Evolutionary conservation across 1,284 basidiomycete genomes (phyloP).

Genomic region (Filobasidium uniguttulatum): DNA sequence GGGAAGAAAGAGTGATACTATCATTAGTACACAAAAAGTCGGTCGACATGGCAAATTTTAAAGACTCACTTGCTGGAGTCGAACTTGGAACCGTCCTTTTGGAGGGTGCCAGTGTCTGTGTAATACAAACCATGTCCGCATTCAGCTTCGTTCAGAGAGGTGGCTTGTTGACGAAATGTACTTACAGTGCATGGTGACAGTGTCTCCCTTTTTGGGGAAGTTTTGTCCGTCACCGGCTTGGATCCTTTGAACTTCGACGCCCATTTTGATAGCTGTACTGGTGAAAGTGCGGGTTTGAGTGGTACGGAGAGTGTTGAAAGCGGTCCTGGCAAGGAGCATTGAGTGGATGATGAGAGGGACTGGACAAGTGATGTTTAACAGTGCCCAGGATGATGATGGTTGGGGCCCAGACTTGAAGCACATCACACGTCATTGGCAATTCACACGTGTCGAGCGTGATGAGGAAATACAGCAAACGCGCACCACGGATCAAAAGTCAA

Average conservation of each 20-base stretch:
- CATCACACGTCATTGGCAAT: too few relatives aligned
- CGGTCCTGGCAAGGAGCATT: not conserved
- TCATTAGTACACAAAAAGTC: too few relatives aligned
- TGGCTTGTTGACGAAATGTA: not conserved
- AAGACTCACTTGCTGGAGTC: slow-evolving; percentile 30
- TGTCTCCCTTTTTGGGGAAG: slow-evolving; percentile 36
- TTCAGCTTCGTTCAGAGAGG: not conserved
- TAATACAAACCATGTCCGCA: not conserved
- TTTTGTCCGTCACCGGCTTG: slow-evolving; percentile 35
- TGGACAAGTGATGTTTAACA: too few relatives aligned
- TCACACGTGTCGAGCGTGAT: too few relatives aligned
- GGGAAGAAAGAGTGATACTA: too few relatives aligned
- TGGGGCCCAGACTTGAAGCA: too few relatives aligned
- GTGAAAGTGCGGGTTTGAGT: slow-evolving; percentile 24
- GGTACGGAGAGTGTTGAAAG: not conserved
- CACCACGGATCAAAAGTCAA: too few relatives aligned
- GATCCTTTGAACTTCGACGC: slow-evolving; percentile 34
- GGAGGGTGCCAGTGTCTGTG: slow-evolving; percentile 37
- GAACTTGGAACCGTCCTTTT: slow-evolving; percentile 36
- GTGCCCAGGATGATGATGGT: too few relatives aligned
- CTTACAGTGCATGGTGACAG: slow-evolving; percentile 37
- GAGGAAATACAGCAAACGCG: too few relatives aligned
- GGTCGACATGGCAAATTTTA: too few relatives aligned
- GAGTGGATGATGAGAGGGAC: not conserved
- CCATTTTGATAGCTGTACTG: slow-evolving; percentile 34